phyloP scores from a whole-genome alignment of 129 eudicot genomes.

The Artemisia tridentata region DNA sequence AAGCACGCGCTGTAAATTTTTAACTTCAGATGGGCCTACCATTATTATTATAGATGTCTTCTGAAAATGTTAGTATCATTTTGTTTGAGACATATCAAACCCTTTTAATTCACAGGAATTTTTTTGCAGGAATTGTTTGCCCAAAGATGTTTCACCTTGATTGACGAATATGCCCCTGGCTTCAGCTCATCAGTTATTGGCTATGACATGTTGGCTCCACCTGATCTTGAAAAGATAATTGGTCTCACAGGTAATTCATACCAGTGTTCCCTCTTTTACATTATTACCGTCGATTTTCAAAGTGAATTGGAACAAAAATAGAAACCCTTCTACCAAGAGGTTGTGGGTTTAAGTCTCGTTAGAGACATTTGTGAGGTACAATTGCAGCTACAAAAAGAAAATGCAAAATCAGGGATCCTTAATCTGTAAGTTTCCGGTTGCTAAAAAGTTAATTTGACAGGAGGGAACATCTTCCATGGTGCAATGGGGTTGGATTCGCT shows the following conservation, averaged over 20 bases:
- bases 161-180: conserved; percentile 98
- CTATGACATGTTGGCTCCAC: conserved; percentile 98
- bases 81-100: neutral
- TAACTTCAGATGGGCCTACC: neutral
- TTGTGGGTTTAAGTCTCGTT: too few species aligned
- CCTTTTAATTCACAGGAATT: neutral
- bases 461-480: conserved; percentile 97
- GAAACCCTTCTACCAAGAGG: neutral
- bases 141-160: conserved; percentile 67
- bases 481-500: conserved; percentile 98
- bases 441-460: conserved; percentile 38
- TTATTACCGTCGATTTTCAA: neutral
- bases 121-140: conserved; percentile 76
- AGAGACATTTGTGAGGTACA: too few species aligned
- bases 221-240: conserved; percentile 90
- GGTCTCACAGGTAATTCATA: conserved; percentile 80
- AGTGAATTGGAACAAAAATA: neutral
- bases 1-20: neutral
- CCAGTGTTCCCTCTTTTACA: conserved; percentile 11
- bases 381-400: too few species aligned
- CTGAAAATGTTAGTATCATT: conserved; percentile 7
- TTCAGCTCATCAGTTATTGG: conserved; percentile 89
- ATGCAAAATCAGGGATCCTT: neutral
- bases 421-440: conserved; percentile 4
- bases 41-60: conserved; percentile 8